These are phyloP conservation scores for Claviceps monticola DNA, from an alignment of 2,329 filamentous ascomycete genomes.

Conservation along the genomic window DNA sequence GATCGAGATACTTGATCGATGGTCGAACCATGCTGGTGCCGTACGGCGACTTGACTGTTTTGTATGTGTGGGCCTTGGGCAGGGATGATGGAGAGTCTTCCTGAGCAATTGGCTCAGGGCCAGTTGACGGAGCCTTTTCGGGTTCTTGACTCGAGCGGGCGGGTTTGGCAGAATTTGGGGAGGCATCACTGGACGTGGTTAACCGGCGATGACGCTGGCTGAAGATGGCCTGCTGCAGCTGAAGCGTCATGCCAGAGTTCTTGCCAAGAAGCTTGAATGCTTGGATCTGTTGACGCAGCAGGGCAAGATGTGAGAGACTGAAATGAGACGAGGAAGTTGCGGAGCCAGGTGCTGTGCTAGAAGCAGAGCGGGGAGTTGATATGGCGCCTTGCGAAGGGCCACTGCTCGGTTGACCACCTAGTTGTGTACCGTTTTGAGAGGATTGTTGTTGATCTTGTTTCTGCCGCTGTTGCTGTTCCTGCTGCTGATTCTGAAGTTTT, in stretches of 20 bases:
- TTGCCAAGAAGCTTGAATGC: constrained; percentile 86
- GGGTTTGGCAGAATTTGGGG: constrained; percentile 23
- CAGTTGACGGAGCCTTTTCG: constrained; percentile 23
- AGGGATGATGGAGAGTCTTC: constrained; percentile 15
- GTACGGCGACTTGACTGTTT: constrained; percentile 64
- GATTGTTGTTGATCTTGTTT: constrained; percentile 27
- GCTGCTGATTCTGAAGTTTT: constrained; percentile 18
- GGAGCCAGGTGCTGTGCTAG: constrained; percentile 18
- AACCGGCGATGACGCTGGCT: constrained; percentile 53
- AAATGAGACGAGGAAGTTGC: constrained; percentile 43
- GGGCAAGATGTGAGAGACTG: constrained; percentile 62
- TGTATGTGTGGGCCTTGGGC: constrained; percentile 42
- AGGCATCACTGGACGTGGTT: constrained; percentile 35
- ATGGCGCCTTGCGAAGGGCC: constrained; percentile 23
- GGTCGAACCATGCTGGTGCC: constrained; percentile 36
- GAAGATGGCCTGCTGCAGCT: constrained; percentile 74
- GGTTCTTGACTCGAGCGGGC: constrained; percentile 18
- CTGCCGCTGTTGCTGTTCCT: constrained; percentile 41
- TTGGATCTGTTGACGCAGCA: constrained; percentile 73
- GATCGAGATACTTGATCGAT: constrained; percentile 65
- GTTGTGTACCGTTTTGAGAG: constrained; percentile 39
- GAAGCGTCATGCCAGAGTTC: constrained; percentile 65
- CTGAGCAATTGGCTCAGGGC: constrained; percentile 20
- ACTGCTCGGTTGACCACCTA: constrained; percentile 19
- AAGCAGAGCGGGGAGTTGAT: constrained; percentile 21